Percentiles rank a stretch among this genome's conserved stretches.
Evolutionary conservation across 306 rosid species (phyloP).

Genomic region (Prunus campanulata): DNA sequence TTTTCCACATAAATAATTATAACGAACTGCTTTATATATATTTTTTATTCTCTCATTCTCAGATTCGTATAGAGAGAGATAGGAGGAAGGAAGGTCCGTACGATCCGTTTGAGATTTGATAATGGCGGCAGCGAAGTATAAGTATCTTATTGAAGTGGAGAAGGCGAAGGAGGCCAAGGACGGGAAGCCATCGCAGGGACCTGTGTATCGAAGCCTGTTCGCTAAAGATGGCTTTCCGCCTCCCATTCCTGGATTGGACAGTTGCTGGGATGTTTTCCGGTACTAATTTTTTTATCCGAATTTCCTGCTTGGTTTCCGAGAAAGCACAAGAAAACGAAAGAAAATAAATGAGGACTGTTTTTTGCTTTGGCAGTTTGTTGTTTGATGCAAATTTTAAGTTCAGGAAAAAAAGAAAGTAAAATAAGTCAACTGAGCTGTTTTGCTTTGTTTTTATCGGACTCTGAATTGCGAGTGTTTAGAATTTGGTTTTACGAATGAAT

Average conservation of each 20-base stretch:
- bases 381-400: neutral
- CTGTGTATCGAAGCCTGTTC: slow-evolving; percentile 76
- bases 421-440: neutral
- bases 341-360: neutral
- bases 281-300: neutral
- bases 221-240: slow-evolving; percentile 84
- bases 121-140: slow-evolving; percentile 48
- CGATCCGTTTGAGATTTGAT: neutral
- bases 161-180: slow-evolving; percentile 51
- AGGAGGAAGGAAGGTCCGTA: neutral
- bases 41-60: neutral
- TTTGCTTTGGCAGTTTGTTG: neutral
- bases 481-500: neutral
- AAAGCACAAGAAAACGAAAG: neutral
- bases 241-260: slow-evolving; percentile 56
- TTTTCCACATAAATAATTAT: neutral
- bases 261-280: slow-evolving; percentile 97
- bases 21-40: neutral
- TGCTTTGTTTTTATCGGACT: neutral
- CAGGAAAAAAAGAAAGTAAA: neutral
- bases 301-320: neutral
- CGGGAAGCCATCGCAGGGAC: slow-evolving; percentile 65
- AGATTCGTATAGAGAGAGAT: slow-evolving; percentile 5
- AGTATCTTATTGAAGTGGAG: slow-evolving; percentile 65
- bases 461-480: neutral